Conservation (phyloP, 2,329 filamentous ascomycete genomes). For the Microcyclospora tardicrescens region DNA sequence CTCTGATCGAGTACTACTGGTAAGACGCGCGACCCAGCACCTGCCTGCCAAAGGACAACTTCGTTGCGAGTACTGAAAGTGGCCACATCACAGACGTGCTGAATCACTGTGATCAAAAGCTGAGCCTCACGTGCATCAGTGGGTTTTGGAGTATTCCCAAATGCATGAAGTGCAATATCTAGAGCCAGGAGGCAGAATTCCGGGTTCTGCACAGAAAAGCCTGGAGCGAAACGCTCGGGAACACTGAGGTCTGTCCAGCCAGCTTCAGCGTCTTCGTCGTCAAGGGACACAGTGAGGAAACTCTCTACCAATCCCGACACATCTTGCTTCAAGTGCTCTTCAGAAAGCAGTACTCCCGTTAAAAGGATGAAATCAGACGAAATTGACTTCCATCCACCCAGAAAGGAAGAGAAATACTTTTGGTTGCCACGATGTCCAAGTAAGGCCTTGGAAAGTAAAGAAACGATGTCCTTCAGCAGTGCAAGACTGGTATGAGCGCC, state of each 20-base stretch:
- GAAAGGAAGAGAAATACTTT: constrained; percentile 67
- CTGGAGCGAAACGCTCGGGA: too few species aligned
- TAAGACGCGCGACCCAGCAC: constrained; percentile 4
- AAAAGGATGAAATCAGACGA: not conserved
- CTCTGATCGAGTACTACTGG: not conserved
- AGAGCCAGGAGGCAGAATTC: constrained; percentile 3
- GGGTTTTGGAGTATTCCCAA: not conserved
- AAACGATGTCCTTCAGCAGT: constrained; percentile 7
- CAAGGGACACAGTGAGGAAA: constrained; percentile 66
- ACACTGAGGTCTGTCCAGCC: not conserved
- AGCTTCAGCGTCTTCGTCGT: constrained; percentile 30
- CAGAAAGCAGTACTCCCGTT: not conserved
- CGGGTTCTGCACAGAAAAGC: constrained; percentile 1
- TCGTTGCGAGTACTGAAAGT: constrained; percentile 8
- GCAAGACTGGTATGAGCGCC: constrained; percentile 1
- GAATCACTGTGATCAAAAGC: not conserved
- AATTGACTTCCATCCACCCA: constrained; percentile 57
- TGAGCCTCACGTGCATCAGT: not conserved
- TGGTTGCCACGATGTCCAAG: constrained; percentile 73
- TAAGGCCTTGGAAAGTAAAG: constrained; percentile 60
- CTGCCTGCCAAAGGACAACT: constrained; percentile 15
- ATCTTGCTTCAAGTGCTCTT: not conserved
- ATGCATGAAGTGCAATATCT: not conserved
- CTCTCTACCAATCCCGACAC: constrained; percentile 33
- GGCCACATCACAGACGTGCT: not conserved